Conservation (phyloP, 306 rosid genomes). For the Cicer arietinum region DNA sequence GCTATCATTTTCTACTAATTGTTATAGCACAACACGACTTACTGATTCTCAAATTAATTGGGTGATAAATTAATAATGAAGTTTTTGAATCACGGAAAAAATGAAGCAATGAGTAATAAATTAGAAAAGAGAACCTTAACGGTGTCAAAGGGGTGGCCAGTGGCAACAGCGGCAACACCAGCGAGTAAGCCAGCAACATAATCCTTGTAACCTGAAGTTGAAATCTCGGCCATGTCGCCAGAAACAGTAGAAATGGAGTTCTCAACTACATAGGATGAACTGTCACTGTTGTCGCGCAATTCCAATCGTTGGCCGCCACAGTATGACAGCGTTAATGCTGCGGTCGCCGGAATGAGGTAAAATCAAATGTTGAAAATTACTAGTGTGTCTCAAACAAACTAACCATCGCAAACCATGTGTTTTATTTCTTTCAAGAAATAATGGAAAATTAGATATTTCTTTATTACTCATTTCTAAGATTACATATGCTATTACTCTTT, state of each 20-base stretch:
- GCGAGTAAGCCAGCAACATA: constrained; percentile 58
- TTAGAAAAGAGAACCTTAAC: constrained; percentile 48
- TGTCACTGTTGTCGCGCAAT: neutral
- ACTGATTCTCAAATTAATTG: constrained; percentile 1
- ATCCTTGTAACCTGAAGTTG: constrained; percentile 50
- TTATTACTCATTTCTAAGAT: too few species aligned
- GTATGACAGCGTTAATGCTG: neutral
- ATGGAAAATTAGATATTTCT: too few species aligned
- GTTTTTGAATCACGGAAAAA: neutral
- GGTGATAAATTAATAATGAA: neutral
- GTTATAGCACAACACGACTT: neutral
- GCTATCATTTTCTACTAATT: neutral
- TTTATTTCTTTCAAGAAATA: too few species aligned
- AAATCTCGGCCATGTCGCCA: constrained; percentile 57
- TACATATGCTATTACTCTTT: too few species aligned
- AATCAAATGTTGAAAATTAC: neutral
- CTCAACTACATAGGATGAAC: constrained; percentile 32
- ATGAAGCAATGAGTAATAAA: neutral
- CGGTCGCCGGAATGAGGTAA: constrained; percentile 14
- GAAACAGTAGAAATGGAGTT: constrained; percentile 19
- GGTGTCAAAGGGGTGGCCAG: constrained; percentile 59
- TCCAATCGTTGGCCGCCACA: constrained; percentile 17
- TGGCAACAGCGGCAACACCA: constrained; percentile 52
- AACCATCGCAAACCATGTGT: too few species aligned
- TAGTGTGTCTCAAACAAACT: neutral